Conservation (phyloP, 495 filamentous ascomycete genomes). For the Tuber indicum region DNA sequence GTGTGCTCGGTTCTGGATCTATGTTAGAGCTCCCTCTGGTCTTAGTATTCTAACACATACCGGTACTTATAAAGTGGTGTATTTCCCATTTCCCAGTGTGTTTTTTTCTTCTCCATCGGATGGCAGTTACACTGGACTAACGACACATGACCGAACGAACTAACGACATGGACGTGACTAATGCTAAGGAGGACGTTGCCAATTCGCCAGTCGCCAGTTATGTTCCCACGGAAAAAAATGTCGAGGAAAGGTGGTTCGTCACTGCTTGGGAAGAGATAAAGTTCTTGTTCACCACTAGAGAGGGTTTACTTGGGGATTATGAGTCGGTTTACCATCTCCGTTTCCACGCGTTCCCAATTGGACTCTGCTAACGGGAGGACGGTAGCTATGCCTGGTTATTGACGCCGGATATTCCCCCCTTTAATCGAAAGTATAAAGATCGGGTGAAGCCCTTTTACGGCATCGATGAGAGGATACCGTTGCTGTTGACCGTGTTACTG, state of each 20-base stretch:
- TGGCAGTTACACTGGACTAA: not conserved
- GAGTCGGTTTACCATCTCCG: slow-evolving; percentile 34
- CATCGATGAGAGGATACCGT: slow-evolving; percentile 43
- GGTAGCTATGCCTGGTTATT: slow-evolving; percentile 46
- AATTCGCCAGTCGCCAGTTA: not conserved
- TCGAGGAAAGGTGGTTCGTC: slow-evolving; percentile 20
- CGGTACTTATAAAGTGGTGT: not conserved
- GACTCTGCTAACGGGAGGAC: slow-evolving; percentile 6
- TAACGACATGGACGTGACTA: not conserved
- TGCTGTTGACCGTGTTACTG: slow-evolving; percentile 44
- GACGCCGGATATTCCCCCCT: slow-evolving; percentile 46
- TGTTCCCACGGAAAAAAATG: not conserved
- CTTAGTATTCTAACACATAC: not conserved
- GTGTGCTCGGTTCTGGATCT: not conserved
- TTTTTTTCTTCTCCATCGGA: not conserved
- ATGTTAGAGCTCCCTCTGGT: not conserved
- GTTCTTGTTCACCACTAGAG: slow-evolving; percentile 42
- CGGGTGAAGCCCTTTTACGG: slow-evolving; percentile 46
- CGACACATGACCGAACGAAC: not conserved
- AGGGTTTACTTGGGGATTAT: slow-evolving; percentile 44
- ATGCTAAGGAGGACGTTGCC: not conserved
- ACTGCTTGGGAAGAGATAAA: slow-evolving; percentile 42
- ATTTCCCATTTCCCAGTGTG: not conserved
- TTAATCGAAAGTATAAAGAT: slow-evolving; percentile 44
- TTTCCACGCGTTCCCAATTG: not conserved